Percentiles rank a stretch among this genome's conserved stretches.
phyloP scores from a whole-genome alignment of 2,329 filamentous ascomycete genomes.

The Didymella lethalis region DNA sequence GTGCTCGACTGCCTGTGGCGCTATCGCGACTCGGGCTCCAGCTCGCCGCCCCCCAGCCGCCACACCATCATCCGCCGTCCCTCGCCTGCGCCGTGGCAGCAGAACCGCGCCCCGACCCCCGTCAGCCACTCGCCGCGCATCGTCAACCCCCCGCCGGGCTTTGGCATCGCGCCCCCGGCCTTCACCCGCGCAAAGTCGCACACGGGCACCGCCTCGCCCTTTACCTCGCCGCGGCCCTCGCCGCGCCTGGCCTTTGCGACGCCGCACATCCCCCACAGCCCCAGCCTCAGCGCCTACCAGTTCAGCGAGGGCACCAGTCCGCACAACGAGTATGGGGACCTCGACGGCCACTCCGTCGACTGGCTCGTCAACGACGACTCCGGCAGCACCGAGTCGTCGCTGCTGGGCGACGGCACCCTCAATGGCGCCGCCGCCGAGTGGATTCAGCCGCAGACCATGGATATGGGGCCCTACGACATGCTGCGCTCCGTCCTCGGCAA shows the following conservation, averaged over 20 bases:
- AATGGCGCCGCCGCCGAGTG: conserved; percentile 86
- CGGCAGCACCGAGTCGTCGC: conserved; percentile 78
- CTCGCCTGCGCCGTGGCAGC: conserved; percentile 93
- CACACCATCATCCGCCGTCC: conserved; percentile 89
- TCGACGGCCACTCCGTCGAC: conserved; percentile 93
- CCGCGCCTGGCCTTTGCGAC: conserved; percentile 89
- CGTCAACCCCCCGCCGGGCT: conserved; percentile 81
- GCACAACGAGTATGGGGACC: conserved; percentile 86
- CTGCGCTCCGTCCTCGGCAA: conserved; percentile 92
- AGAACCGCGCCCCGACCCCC: conserved; percentile 76
- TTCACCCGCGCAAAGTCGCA: conserved; percentile 77
- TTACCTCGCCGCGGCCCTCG: conserved; percentile 91
- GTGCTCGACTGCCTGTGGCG: conserved; percentile 92
- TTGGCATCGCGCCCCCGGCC: conserved; percentile 73
- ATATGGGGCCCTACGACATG: conserved; percentile 99
- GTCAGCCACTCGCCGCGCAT: conserved; percentile 82
- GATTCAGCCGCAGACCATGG: conserved; percentile 71
- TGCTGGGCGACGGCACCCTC: conserved; percentile 72
- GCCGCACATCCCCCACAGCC: conserved; percentile 90
- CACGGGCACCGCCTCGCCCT: conserved; percentile 77
- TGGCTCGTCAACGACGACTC: conserved; percentile 93
- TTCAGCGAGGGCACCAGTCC: conserved; percentile 80
- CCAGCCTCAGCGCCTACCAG: conserved; percentile 92
- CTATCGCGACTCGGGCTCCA: conserved; percentile 72
- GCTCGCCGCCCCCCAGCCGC: conserved; percentile 83